A percentile compares a stretch with the other conserved stretches of the same genome.
Conservation (phyloP, 352 stramenopile species). For the Pythium chondricola region DNA sequence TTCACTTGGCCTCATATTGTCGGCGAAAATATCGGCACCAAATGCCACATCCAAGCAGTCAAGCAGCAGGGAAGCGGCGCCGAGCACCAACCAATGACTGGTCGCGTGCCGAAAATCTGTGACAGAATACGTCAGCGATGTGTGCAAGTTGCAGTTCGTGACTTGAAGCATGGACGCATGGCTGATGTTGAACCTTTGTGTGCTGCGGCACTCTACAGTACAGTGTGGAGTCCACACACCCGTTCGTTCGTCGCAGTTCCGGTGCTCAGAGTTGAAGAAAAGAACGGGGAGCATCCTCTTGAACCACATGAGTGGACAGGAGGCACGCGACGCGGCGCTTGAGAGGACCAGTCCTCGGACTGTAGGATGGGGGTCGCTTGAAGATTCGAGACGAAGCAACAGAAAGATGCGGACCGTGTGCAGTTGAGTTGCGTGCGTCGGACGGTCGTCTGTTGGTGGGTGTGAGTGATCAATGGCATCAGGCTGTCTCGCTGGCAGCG, state of each 20-base stretch:
- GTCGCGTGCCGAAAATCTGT: conserved; percentile 9
- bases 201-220: neutral
- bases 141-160: conserved; percentile 11
- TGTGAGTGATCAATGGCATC: neutral
- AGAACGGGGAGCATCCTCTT: too few species aligned
- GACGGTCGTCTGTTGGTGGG: too few species aligned
- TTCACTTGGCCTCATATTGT: too few species aligned
- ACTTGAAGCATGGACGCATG: neutral
- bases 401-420: too few species aligned
- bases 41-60: neutral
- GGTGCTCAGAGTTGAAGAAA: neutral
- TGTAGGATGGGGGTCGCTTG: too few species aligned
- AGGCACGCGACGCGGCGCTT: too few species aligned
- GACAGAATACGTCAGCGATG: conserved; percentile 14
- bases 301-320: too few species aligned
- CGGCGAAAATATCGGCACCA: too few species aligned
- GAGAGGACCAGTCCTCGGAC: too few species aligned
- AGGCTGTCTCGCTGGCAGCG: neutral
- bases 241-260: neutral
- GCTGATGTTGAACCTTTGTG: conserved; percentile 13
- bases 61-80: neutral
- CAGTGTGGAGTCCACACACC: neutral
- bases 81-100: neutral
- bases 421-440: too few species aligned
- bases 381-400: too few species aligned